phyloP scores from a whole-genome alignment of 2,329 filamentous ascomycete genomes.

The Ophiosphaerella narmari region DNA sequence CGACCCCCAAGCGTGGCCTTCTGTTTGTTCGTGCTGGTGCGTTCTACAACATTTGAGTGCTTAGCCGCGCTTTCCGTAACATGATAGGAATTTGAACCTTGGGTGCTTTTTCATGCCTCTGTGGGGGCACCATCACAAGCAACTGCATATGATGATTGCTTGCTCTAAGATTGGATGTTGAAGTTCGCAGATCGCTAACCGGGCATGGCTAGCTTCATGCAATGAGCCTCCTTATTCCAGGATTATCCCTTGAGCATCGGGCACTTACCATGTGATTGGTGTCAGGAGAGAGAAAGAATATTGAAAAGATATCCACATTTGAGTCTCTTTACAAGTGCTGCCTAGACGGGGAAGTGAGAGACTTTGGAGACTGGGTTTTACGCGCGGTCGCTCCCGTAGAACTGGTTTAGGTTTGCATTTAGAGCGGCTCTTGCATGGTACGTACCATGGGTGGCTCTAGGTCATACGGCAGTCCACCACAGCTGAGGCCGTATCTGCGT shows the following conservation, averaged over 20 bases:
- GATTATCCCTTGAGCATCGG: constrained; percentile 6
- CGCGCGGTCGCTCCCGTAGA: constrained; percentile 9
- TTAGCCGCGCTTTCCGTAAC: too few relatives aligned
- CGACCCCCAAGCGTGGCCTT: too few relatives aligned
- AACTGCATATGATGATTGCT: neutral
- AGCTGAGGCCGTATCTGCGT: too few relatives aligned
- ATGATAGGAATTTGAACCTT: too few relatives aligned
- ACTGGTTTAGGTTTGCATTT: neutral
- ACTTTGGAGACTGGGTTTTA: neutral
- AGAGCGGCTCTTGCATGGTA: neutral
- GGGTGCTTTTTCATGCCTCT: too few relatives aligned
- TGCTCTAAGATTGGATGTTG: too few relatives aligned
- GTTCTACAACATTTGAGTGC: too few relatives aligned
- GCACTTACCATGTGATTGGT: constrained; percentile 8
- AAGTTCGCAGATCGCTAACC: neutral
- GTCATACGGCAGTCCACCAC: too few relatives aligned
- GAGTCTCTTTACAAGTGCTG: neutral
- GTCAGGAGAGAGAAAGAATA: neutral
- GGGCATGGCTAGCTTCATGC: neutral
- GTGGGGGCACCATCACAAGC: neutral
- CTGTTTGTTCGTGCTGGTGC: too few relatives aligned
- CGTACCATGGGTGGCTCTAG: too few relatives aligned
- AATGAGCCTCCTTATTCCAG: neutral
- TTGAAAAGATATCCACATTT: constrained; percentile 1
- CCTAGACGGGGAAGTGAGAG: neutral